These are phyloP conservation scores for Fulvia fulva DNA, from an alignment of 2,329 filamentous ascomycete genomes.

Conservation along the genomic window DNA sequence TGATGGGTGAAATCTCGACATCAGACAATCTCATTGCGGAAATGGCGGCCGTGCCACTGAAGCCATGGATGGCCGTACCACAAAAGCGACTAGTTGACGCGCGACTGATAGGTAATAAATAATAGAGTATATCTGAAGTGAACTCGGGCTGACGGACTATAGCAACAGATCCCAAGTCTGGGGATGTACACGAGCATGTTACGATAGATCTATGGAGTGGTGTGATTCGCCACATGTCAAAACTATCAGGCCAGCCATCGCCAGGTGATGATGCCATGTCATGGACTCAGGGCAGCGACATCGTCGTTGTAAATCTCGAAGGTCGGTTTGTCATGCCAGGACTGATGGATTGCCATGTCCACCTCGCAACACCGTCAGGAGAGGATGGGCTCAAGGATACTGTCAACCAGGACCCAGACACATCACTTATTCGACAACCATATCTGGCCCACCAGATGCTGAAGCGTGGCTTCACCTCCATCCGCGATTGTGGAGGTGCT, in stretches of 20 bases:
- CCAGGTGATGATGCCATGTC: constrained; percentile 28
- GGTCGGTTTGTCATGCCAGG: constrained; percentile 49
- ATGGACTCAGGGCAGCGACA: constrained; percentile 25
- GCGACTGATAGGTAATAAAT: constrained; percentile 18
- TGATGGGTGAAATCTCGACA: not conserved
- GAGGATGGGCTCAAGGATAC: constrained; percentile 36
- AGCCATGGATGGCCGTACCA: constrained; percentile 22
- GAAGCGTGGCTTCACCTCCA: constrained; percentile 54
- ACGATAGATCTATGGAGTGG: constrained; percentile 31
- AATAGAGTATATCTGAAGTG: not conserved
- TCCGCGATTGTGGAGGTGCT: constrained; percentile 58
- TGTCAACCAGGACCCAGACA: constrained; percentile 35
- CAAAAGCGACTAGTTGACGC: constrained; percentile 22
- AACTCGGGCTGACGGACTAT: not conserved
- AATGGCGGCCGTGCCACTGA: constrained; percentile 10
- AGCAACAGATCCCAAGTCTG: constrained; percentile 31
- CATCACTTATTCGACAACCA: constrained; percentile 45
- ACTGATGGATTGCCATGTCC: constrained; percentile 52
- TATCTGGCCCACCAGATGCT: constrained; percentile 51
- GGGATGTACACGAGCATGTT: constrained; percentile 28
- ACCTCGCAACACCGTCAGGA: constrained; percentile 46
- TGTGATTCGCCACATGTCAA: constrained; percentile 29
- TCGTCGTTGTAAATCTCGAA: constrained; percentile 38
- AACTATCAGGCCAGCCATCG: constrained; percentile 22
- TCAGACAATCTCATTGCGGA: not conserved